Conservation (phyloP, 1,284 basidiomycete genomes). For the Ganoderma resinaceum region DNA sequence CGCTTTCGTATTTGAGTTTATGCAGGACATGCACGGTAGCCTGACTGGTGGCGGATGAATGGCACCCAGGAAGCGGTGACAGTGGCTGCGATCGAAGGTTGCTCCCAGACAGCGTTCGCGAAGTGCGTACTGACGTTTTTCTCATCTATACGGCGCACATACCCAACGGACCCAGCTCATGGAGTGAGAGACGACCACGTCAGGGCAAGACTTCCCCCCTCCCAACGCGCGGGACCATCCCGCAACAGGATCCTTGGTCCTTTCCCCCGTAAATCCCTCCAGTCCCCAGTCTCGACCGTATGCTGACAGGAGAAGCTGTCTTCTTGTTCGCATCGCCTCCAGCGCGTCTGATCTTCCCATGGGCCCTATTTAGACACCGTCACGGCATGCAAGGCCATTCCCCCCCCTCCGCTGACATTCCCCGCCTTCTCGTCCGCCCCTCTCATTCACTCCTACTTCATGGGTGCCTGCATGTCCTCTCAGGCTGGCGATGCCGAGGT, state of each 20-base stretch:
- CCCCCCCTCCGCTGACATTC: constrained; percentile 4
- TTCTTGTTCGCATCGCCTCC: constrained; percentile 25
- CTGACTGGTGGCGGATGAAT: neutral
- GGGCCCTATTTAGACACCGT: constrained; percentile 19
- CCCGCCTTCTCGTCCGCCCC: constrained; percentile 2
- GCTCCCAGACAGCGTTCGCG: neutral
- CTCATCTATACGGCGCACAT: neutral
- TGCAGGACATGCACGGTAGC: neutral
- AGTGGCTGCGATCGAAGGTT: constrained; percentile 1
- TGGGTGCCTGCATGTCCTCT: constrained; percentile 84
- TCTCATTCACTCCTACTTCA: constrained; percentile 38
- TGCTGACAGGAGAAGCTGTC: constrained; percentile 14
- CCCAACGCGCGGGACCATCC: constrained; percentile 7
- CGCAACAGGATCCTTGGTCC: constrained; percentile 22
- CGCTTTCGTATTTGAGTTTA: neutral
- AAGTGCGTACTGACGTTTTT: neutral
- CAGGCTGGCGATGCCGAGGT: constrained; percentile 56
- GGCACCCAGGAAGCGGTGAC: neutral
- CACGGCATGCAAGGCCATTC: constrained; percentile 7
- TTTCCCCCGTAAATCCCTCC: constrained; percentile 6
- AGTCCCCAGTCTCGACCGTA: neutral
- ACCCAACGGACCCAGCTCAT: neutral
- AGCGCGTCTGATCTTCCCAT: constrained; percentile 25
- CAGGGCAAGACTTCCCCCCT: neutral
- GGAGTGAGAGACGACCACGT: no score